Conservation (phyloP, 208 protist species). For the Trypanosoma mega region DNA sequence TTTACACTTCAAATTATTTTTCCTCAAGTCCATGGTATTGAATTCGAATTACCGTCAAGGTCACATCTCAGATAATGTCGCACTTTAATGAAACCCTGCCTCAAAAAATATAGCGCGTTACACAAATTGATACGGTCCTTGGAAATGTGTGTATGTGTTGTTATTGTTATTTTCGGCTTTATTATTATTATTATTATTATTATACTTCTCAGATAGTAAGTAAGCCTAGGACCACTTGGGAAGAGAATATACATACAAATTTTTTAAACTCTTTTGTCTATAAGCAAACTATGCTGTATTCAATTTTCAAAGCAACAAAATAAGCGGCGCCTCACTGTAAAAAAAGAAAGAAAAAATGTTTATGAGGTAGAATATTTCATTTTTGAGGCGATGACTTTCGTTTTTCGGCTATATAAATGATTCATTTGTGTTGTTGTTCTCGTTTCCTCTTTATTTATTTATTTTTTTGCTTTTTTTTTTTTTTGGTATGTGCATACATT, state of each 20-base stretch:
- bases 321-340: no score
- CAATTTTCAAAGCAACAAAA: no score
- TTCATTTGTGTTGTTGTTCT: conserved; percentile 4
- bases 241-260: no score
- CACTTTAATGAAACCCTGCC: background rate
- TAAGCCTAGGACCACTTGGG: no score
- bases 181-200: background rate
- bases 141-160: background rate
- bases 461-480: conserved; percentile 18
- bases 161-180: background rate
- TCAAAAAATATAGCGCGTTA: background rate
- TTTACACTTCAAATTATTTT: no score
- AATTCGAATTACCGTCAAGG: no score
- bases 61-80: background rate
- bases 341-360: no score
- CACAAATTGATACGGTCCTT: background rate
- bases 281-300: no score
- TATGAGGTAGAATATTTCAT: no score
- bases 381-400: background rate
- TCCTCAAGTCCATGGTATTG: no score
- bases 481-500: conserved; percentile 9
- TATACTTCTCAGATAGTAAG: background rate
- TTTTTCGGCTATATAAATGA: conserved; percentile 1
- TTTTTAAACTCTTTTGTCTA: no score
- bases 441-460: background rate